phyloP scores from a whole-genome alignment of 2,329 filamentous ascomycete species.

The Trichophyton mentagrophytes region DNA sequence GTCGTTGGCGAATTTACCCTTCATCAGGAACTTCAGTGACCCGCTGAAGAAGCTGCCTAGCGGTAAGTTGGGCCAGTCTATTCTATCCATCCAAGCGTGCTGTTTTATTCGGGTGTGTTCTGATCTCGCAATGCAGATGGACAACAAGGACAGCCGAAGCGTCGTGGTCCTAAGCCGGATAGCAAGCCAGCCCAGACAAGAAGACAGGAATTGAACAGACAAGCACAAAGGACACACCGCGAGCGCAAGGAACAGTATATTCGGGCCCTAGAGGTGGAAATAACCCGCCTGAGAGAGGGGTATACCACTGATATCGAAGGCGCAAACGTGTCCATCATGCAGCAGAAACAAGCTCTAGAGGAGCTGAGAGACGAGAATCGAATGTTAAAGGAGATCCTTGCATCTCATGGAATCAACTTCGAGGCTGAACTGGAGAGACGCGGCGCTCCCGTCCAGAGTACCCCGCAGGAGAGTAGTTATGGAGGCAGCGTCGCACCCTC shows the following conservation, averaged over 20 bases:
- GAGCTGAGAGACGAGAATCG: constrained; percentile 68
- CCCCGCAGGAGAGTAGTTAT: constrained; percentile 30
- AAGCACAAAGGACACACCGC: constrained; percentile 93
- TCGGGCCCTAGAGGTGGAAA: constrained; percentile 82
- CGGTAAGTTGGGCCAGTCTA: constrained; percentile 37
- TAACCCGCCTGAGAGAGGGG: constrained; percentile 69
- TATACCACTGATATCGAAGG: constrained; percentile 53
- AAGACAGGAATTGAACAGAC: constrained; percentile 84
- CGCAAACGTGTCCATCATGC: constrained; percentile 30
- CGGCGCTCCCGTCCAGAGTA: constrained; percentile 13
- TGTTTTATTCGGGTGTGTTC: background rate
- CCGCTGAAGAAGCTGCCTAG: constrained; percentile 60
- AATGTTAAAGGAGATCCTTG: constrained; percentile 52
- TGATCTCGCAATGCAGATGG: background rate
- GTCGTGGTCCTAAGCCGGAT: constrained; percentile 88
- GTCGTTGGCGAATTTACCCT: constrained; percentile 39
- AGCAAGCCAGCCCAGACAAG: constrained; percentile 87
- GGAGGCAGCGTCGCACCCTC: constrained; percentile 27
- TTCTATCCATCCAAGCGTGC: background rate
- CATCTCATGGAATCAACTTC: constrained; percentile 46
- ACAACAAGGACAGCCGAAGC: constrained; percentile 60
- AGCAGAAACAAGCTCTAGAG: constrained; percentile 63
- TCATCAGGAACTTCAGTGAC: constrained; percentile 53
- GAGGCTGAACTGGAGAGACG: constrained; percentile 36
- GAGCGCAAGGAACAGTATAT: constrained; percentile 96